Base-by-base conservation (phyloP, 805 yeast genomes). In the Candida corydali region DNA sequence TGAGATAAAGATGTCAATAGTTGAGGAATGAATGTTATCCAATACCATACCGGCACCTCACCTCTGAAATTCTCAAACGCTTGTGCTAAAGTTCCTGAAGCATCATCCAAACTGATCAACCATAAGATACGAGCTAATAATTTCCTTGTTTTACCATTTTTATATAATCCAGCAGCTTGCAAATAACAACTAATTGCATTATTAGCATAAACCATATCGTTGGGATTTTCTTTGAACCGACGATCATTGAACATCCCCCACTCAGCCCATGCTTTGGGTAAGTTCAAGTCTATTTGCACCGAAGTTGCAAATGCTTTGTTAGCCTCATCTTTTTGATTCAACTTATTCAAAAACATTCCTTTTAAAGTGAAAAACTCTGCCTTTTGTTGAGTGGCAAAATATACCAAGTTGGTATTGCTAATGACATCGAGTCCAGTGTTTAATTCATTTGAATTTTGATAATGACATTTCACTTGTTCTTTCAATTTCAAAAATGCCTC, bases 191-290 rank as follows among this genome's bases (percentile, higher is more conserved):
- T 83, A 32, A 93, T 80, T 2, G 99, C 98, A 57, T 89, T 88
- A 44, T 87, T 83, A 14, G 98, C 98, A 59, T 78, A 81, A 16
- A 78, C 76, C 62, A 84, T 79, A 50, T 86, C 94, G 34, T 69
- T 76, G 1, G 89, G 91, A 42, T 81, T 82, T 46, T 87, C 95
- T 46, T 86, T 84, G 57, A 87, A 80, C 28, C 96, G 70, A 19
- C 81, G 76, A 49, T 93, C 98, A 55, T 89, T 89, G 65, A 87
- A 93, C 55, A 81, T 79, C 42, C 98, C 99, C 99, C 99, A 93
- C 57, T 94, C 97, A 3, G 97, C 98, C 99, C 99, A 93, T 0
- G 98, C 98, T 57, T 93, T 91, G 1, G 98, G 96, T 32, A 93
- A 62, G 51, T 89, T 87, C 48, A 91, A 73, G 53, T 94, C 98